Evolutionary conservation across 2,329 filamentous ascomycete species (phyloP), one percentile per base, ranked within the genome.

Genomic region (Botryosphaeria dothidea): DNA sequence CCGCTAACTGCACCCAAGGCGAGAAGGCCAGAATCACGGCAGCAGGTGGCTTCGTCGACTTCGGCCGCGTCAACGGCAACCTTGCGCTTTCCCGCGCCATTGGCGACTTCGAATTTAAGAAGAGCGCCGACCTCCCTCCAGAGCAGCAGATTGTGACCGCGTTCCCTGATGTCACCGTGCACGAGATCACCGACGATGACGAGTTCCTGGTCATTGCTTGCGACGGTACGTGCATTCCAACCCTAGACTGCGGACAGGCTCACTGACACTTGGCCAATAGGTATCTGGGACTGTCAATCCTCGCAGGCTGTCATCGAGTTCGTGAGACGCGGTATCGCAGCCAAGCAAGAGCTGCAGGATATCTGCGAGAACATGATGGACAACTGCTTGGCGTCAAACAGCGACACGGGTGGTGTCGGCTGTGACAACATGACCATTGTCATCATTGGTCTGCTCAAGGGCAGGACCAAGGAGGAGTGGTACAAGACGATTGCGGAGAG

Each of bases 331-430:
- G 95, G 95, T 65, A 97, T 99, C 78, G 94, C 93, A 57, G 93
- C 93, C 60, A 97, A 97, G 84, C 95, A 99, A 81, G 91, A 96
- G 57, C 86, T 99, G 60, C 89, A 93, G 64, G 91, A 92, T 77
- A 98, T 99, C 74, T 98, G 94, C 79, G 95, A 99, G 82, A 99
- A 99, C 83, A 97, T 99, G 92, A 99, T 99, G 95, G 94, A 99
- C 84, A 99, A 98, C 83, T 99, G 95, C 77, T 85, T 99, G 69
- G 93, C 95, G 45, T 96, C 93, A 67, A 98, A 96, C 86, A 97
- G 93, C 70, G 95, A 99, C 81, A 97, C 94, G 34, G 95, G 95
- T 64, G 95, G 95, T 68, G 94, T 99, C 67, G 95, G 95, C 67
- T 99, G 95, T 79, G 95, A 99, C 83, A 99, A 99, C 84, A 99